Conservation (phyloP, 306 rosid species). For the Rosa lucieae region DNA sequence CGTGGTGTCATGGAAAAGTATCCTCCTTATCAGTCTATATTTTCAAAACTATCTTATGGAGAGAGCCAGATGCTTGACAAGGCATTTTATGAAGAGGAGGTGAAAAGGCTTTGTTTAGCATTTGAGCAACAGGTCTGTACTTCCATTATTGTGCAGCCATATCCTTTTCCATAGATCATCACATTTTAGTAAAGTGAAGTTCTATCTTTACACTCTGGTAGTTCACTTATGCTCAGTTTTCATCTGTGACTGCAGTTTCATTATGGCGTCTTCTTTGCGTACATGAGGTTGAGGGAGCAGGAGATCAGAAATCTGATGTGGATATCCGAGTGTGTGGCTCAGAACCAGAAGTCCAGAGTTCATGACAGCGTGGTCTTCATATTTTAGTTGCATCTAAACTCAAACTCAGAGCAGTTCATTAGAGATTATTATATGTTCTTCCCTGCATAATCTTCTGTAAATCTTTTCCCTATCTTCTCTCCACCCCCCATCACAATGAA, state of each 20-base stretch:
- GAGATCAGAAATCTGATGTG: conserved; percentile 97
- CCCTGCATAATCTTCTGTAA: conserved; percentile 42
- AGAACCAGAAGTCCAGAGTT: conserved; percentile 97
- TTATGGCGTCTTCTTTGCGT: conserved; percentile 90
- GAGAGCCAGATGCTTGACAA: conserved; percentile 98
- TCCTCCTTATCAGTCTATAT: conserved; percentile 91
- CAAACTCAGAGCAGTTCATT: conserved; percentile 2
- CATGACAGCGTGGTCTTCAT: conserved; percentile 97
- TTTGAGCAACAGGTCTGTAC: conserved; percentile 89
- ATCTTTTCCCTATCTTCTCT: conserved; percentile 23
- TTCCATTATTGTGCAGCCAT: not conserved
- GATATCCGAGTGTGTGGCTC: conserved; percentile 97
- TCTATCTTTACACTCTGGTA: not conserved
- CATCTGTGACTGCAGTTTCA: conserved; percentile 70
- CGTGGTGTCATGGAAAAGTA: conserved; percentile 89
- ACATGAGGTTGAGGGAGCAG: conserved; percentile 97
- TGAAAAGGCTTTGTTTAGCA: conserved; percentile 92
- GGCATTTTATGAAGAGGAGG: conserved; percentile 99
- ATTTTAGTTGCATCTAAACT: conserved; percentile 48
- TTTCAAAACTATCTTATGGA: conserved; percentile 85
- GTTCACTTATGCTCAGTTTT: conserved; percentile 8
- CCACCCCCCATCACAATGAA: conserved; percentile 17
- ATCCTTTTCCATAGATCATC: not conserved
- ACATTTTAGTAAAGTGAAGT: not conserved
- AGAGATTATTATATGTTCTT: conserved; percentile 22